Evolutionary conservation across 306 rosid genomes (phyloP).

Genomic region (Sindora glabra): DNA sequence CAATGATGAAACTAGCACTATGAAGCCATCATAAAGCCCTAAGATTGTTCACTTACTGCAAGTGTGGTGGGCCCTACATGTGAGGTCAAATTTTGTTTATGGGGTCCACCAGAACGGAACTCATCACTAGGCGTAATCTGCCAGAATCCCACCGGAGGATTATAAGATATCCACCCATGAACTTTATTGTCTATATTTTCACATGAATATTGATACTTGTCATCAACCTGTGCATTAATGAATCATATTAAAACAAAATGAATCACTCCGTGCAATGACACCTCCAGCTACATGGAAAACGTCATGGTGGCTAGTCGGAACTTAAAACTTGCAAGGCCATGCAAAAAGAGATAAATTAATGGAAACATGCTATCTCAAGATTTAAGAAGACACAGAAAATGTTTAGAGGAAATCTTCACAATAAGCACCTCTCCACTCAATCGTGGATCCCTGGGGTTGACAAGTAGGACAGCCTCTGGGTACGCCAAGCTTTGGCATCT

Average conservation of each 20-base stretch:
- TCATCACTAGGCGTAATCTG: slow-evolving; percentile 74
- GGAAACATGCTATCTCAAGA: background rate
- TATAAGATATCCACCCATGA: slow-evolving; percentile 79
- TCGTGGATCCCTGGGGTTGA: slow-evolving; percentile 56
- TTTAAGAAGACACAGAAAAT: slow-evolving; percentile 5
- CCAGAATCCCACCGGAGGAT: slow-evolving; percentile 73
- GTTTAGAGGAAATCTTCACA: slow-evolving; percentile 6
- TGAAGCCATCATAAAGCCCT: slow-evolving; percentile 8
- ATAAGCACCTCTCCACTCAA: slow-evolving; percentile 61
- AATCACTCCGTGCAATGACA: slow-evolving; percentile 6
- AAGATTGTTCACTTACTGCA: slow-evolving; percentile 49
- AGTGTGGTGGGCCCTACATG: slow-evolving; percentile 85
- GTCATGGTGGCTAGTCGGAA: background rate
- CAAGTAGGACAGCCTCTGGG: slow-evolving; percentile 69
- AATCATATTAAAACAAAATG: slow-evolving; percentile 20
- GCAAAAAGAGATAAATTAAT: too few species aligned
- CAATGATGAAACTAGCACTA: background rate
- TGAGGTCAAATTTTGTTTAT: slow-evolving; percentile 69
- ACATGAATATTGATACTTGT: slow-evolving; percentile 84
- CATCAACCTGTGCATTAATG: slow-evolving; percentile 60
- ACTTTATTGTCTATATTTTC: slow-evolving; percentile 58
- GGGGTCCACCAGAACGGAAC: slow-evolving; percentile 80
- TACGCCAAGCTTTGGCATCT: slow-evolving; percentile 55
- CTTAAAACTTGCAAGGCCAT: background rate
- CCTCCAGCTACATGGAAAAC: background rate